A percentile compares a stretch with the other conserved stretches of the same genome.
These are phyloP conservation scores for Colletotrichum gloeosporioides DNA, from an alignment of 2,329 filamentous ascomycete species.

Conservation along the genomic window DNA sequence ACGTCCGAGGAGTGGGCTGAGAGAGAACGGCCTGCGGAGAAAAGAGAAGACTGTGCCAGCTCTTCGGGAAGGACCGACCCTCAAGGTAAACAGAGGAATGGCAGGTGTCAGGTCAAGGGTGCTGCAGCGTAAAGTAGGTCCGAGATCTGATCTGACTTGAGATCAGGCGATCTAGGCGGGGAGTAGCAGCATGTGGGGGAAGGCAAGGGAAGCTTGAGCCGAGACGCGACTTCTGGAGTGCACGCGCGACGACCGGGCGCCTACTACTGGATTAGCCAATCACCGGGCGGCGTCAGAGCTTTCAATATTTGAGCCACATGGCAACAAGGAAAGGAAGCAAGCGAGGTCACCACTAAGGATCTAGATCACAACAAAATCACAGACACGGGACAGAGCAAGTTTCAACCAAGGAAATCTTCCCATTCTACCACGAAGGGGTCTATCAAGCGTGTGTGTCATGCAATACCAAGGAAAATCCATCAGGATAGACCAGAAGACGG, in stretches of 20 bases:
- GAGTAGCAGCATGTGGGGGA: constrained; percentile 7
- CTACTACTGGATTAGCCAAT: constrained; percentile 8
- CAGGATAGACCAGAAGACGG: constrained; percentile 23
- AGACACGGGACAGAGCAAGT: not conserved
- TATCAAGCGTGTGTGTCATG: constrained; percentile 12
- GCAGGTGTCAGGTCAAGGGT: constrained; percentile 7
- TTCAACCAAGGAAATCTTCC: constrained; percentile 15
- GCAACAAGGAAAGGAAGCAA: not conserved
- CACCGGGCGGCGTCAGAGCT: not conserved
- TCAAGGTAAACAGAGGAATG: not conserved
- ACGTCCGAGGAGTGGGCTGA: not conserved
- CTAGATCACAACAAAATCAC: not conserved
- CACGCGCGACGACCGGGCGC: not conserved
- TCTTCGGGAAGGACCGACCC: not conserved
- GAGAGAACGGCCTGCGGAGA: not conserved
- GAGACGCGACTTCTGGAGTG: constrained; percentile 6
- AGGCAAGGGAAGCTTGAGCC: not conserved
- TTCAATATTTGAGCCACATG: not conserved
- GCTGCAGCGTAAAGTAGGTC: not conserved
- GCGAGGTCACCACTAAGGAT: not conserved
- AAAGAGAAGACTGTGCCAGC: not conserved
- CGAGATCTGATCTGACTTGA: constrained; percentile 16
- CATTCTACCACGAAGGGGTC: constrained; percentile 10
- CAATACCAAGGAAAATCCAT: constrained; percentile 20
- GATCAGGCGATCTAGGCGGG: constrained; percentile 20